A percentile compares a stretch with the other conserved stretches of the same genome.
Conservation (phyloP, 1,284 basidiomycete species). For the Cystobasidium sp. region DNA sequence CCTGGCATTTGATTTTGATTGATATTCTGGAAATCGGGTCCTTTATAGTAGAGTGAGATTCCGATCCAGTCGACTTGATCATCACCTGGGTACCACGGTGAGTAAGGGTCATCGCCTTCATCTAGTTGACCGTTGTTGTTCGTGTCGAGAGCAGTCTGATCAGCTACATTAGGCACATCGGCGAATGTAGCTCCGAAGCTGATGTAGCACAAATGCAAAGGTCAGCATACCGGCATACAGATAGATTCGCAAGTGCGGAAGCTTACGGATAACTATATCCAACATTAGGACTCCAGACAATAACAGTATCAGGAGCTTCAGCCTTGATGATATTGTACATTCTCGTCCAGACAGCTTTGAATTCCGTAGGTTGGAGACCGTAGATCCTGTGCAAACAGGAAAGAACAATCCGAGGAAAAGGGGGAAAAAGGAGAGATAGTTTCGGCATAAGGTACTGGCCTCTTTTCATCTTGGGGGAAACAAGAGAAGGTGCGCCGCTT, state of each 20-base stretch:
- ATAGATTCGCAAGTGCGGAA: not conserved
- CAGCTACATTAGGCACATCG: conserved; percentile 44
- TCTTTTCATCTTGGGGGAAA: too few relatives aligned
- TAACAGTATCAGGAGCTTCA: conserved; percentile 50
- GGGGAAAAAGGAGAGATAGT: too few relatives aligned
- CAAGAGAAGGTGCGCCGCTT: too few relatives aligned
- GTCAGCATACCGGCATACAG: not conserved
- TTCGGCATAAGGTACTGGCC: too few relatives aligned
- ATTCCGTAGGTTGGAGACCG: conserved; percentile 52
- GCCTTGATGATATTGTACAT: conserved; percentile 54
- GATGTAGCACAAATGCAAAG: not conserved
- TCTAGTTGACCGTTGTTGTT: conserved; percentile 52
- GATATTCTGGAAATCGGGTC: conserved; percentile 32
- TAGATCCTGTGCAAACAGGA: conserved; percentile 51
- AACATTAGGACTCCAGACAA: conserved; percentile 41
- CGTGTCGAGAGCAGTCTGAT: conserved; percentile 53
- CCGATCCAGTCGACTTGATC: conserved; percentile 55
- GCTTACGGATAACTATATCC: conserved; percentile 51
- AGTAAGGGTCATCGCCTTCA: conserved; percentile 52
- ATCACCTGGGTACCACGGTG: conserved; percentile 55
- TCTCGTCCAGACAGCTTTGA: conserved; percentile 49
- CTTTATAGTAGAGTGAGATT: conserved; percentile 50
- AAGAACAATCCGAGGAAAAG: too few relatives aligned
- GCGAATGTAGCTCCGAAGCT: conserved; percentile 32
- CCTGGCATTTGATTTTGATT: conserved; percentile 47